Conservation (phyloP, 805 yeast genomes). For the Kodamaea restingae region DNA sequence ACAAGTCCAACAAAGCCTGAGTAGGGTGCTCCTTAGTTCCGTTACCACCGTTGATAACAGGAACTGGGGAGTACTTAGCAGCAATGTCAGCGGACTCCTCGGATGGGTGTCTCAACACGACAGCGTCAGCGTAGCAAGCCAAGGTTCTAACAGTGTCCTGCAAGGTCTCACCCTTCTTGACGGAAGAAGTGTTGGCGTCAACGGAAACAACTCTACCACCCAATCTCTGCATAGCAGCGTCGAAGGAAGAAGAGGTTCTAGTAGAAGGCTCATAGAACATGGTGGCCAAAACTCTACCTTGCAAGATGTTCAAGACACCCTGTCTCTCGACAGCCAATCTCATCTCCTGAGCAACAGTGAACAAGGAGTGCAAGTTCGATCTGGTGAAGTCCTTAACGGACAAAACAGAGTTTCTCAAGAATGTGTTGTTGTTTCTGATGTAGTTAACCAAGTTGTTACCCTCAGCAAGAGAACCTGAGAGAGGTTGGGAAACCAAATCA, state of each 20-base stretch:
- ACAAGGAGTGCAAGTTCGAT: conserved; percentile 85
- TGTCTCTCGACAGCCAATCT: conserved; percentile 94
- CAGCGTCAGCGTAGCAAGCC: conserved; percentile 94
- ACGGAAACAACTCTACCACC: conserved; percentile 96
- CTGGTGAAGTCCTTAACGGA: conserved; percentile 87
- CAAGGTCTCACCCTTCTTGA: conserved; percentile 95
- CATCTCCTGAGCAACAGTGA: conserved; percentile 97
- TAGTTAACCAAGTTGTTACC: conserved; percentile 75
- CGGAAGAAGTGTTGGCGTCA: conserved; percentile 83
- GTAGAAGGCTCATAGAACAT: conserved; percentile 98
- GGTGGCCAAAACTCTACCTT: conserved; percentile 88
- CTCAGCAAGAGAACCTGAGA: conserved; percentile 66
- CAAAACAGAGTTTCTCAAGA: conserved; percentile 80
- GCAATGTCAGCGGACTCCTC: conserved; percentile 91
- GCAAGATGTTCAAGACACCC: conserved; percentile 87
- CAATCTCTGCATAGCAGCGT: conserved; percentile 98
- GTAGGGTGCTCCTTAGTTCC: conserved; percentile 98
- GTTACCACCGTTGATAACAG: conserved; percentile 96
- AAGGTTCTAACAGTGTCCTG: conserved; percentile 95
- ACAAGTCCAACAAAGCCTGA: conserved; percentile 94
- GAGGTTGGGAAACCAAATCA: conserved; percentile 69
- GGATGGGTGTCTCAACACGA: conserved; percentile 94
- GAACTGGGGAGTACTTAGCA: conserved; percentile 94
- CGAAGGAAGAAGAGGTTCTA: conserved; percentile 93
- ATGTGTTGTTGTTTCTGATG: conserved; percentile 82